Conservation (phyloP, 2,329 filamentous ascomycete species). For the Fusarium scirpi region DNA sequence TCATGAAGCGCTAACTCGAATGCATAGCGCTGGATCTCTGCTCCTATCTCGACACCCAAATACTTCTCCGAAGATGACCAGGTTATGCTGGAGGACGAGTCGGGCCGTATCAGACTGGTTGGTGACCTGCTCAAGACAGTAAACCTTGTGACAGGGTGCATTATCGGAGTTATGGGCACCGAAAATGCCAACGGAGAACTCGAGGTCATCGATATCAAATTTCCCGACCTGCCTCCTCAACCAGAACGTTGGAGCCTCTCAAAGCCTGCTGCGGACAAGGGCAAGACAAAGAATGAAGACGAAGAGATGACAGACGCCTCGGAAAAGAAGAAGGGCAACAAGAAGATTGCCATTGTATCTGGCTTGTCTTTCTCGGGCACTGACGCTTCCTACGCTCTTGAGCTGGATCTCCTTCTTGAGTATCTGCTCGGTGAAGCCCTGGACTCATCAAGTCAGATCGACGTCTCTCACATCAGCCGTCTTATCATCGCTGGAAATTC, state of each 20-base stretch:
- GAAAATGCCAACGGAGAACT: constrained; percentile 94
- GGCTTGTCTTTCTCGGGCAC: constrained; percentile 85
- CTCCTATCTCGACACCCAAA: constrained; percentile 79
- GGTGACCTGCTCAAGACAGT: constrained; percentile 76
- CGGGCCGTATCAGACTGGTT: constrained; percentile 83
- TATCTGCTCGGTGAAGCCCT: constrained; percentile 87
- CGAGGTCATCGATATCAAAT: constrained; percentile 89
- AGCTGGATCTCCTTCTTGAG: constrained; percentile 83
- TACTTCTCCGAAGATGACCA: constrained; percentile 78
- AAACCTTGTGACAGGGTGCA: constrained; percentile 89
- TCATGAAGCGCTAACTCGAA: constrained; percentile 4
- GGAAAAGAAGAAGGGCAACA: constrained; percentile 56
- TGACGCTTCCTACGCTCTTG: constrained; percentile 76
- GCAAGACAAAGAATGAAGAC: constrained; percentile 58
- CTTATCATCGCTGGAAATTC: constrained; percentile 95
- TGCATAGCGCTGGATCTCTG: constrained; percentile 84
- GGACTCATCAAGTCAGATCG: constrained; percentile 68
- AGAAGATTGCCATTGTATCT: constrained; percentile 86
- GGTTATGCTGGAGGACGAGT: constrained; percentile 95
- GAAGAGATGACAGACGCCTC: constrained; percentile 68
- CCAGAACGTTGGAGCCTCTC: constrained; percentile 81
- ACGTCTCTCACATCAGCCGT: constrained; percentile 77
- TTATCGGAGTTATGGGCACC: constrained; percentile 93
- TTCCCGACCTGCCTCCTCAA: constrained; percentile 87
- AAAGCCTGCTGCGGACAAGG: constrained; percentile 55